A percentile compares a stretch with the other conserved stretches of the same genome.
These are phyloP conservation scores for Botryobasidium botryosum DNA, from an alignment of 768 basidiomycete genomes.

Conservation along the genomic window DNA sequence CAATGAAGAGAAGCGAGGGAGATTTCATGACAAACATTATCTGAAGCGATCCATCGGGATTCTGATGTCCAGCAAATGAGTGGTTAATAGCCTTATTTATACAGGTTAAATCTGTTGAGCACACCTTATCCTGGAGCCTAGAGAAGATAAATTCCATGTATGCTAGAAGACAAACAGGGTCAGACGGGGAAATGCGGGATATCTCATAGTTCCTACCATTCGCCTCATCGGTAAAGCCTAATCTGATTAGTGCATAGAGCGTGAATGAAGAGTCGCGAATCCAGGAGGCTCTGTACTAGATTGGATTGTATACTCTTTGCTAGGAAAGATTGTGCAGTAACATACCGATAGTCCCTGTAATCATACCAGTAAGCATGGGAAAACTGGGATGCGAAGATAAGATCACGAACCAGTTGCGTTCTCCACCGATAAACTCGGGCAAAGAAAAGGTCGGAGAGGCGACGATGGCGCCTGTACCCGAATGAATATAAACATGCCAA, in stretches of 20 bases:
- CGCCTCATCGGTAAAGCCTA: conserved; percentile 89
- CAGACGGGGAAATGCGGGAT: background rate
- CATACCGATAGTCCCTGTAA: conserved; percentile 46
- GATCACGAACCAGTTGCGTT: conserved; percentile 66
- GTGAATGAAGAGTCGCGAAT: conserved; percentile 96
- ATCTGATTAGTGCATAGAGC: conserved; percentile 79
- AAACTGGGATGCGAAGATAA: conserved; percentile 8
- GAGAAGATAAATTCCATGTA: conserved; percentile 88
- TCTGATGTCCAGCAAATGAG: conserved; percentile 19
- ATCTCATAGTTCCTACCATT: conserved; percentile 39
- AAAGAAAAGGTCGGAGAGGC: conserved; percentile 91
- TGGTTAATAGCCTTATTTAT: background rate
- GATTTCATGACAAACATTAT: conserved; percentile 44
- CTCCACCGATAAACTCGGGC: conserved; percentile 82
- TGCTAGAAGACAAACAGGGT: conserved; percentile 25
- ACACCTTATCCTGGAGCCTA: conserved; percentile 47
- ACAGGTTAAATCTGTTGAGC: background rate
- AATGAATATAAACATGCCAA: background rate
- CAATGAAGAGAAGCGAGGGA: background rate
- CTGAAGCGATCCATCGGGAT: conserved; percentile 80
- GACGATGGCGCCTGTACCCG: conserved; percentile 57
- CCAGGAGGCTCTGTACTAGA: conserved; percentile 47
- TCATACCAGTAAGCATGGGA: background rate
- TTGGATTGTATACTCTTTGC: background rate
- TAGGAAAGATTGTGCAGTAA: background rate